Percentiles rank a stretch among this genome's conserved stretches.
Conservation (phyloP, 2,329 filamentous ascomycete genomes). For the Verruconis gallopava region DNA sequence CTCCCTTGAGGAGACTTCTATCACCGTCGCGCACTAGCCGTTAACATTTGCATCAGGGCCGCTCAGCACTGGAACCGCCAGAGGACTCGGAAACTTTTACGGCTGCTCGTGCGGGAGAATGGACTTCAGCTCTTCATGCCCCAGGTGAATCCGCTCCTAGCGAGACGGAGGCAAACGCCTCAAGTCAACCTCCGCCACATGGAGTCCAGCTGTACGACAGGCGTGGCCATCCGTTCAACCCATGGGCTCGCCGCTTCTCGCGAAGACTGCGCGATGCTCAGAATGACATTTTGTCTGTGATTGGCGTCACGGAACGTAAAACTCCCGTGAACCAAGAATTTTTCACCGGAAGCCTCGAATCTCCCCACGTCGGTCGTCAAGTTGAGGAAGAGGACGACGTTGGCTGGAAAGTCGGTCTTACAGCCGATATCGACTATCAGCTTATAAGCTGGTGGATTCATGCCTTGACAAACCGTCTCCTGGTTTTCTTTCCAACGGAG, state of each 20-base stretch:
- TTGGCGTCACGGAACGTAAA: conserved; percentile 32
- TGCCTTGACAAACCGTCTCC: conserved; percentile 6
- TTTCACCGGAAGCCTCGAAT: background rate
- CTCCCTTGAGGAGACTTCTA: background rate
- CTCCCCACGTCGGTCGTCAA: background rate
- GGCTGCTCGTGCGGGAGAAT: conserved; percentile 11
- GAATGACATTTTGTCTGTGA: conserved; percentile 34
- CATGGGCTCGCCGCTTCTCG: conserved; percentile 26
- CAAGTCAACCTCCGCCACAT: background rate
- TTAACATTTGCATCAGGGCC: conserved; percentile 20
- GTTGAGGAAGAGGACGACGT: conserved; percentile 6
- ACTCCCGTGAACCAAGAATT: background rate
- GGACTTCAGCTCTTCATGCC: background rate
- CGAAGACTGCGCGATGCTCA: conserved; percentile 30
- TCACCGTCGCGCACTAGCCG: background rate
- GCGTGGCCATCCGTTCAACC: conserved; percentile 31
- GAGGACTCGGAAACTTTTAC: conserved; percentile 13
- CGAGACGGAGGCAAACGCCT: background rate
- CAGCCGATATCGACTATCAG: conserved; percentile 3
- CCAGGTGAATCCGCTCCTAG: conserved; percentile 14
- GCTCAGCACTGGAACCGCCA: conserved; percentile 27
- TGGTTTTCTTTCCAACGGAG: conserved; percentile 3
- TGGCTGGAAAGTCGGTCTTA: background rate
- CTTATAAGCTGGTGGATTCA: conserved; percentile 5
- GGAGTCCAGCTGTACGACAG: conserved; percentile 30